phyloP scores from a whole-genome alignment of 1,284 basidiomycete species.

The Ceratobasidium sp. region DNA sequence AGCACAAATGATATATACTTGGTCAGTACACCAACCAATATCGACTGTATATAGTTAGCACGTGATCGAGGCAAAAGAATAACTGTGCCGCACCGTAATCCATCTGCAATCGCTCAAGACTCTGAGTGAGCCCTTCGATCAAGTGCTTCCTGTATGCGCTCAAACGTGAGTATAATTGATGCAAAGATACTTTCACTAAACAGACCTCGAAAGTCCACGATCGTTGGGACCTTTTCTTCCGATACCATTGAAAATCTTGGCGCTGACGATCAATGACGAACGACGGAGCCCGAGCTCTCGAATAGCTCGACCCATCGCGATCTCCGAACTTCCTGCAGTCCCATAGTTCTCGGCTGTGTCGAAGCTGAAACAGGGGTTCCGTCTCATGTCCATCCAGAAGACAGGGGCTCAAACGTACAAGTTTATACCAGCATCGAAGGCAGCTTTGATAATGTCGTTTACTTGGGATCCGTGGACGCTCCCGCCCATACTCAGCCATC shows the following conservation, averaged over 20 bases:
- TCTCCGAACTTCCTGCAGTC: conserved; percentile 69
- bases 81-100: conserved; percentile 63
- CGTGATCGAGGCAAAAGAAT: not conserved
- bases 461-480: conserved; percentile 40
- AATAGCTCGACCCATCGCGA: conserved; percentile 78
- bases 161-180: not conserved
- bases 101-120: conserved; percentile 71
- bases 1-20: conserved; percentile 38
- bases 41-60: conserved; percentile 14
- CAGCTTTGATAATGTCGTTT: conserved; percentile 68
- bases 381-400: not conserved
- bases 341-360: conserved; percentile 74
- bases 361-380: conserved; percentile 52
- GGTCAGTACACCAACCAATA: not conserved
- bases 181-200: not conserved
- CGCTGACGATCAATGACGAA: conserved; percentile 75
- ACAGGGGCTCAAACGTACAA: conserved; percentile 55
- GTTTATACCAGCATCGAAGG: conserved; percentile 72
- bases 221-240: conserved; percentile 63
- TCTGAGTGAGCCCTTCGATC: conserved; percentile 76
- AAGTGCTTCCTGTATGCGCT: conserved; percentile 50
- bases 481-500: conserved; percentile 43
- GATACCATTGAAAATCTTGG: conserved; percentile 63
- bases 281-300: conserved; percentile 75
- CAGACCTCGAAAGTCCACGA: conserved; percentile 54